A percentile compares a stretch with the other conserved stretches of the same genome.
phyloP scores from a whole-genome alignment of 1,139 yeast species.

The Blastobotrys capitulatus region DNA sequence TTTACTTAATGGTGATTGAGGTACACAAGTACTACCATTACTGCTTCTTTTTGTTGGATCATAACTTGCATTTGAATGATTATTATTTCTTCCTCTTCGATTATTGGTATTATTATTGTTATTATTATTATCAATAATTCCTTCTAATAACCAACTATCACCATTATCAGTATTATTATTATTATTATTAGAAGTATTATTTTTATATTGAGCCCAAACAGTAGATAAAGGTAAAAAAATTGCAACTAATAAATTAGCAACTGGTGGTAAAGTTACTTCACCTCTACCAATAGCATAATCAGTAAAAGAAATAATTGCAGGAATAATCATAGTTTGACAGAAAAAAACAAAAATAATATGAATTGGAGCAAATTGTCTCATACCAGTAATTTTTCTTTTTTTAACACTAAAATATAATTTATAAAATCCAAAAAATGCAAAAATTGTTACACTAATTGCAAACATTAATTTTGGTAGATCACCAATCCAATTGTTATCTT shows the following conservation, averaged over 20 bases:
- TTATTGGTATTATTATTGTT: background rate
- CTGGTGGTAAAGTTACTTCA: constrained; percentile 22
- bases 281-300: constrained; percentile 35
- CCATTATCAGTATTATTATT: background rate
- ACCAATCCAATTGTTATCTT: constrained; percentile 22
- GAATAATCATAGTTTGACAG: constrained; percentile 75
- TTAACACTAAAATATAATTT: constrained; percentile 66
- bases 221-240: constrained; percentile 76
- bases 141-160: background rate
- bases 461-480: constrained; percentile 48
- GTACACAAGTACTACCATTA: background rate
- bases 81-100: background rate
- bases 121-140: background rate
- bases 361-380: constrained; percentile 73
- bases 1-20: background rate
- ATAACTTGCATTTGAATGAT: background rate
- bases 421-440: constrained; percentile 51
- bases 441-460: constrained; percentile 59
- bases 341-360: constrained; percentile 78
- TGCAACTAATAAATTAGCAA: constrained; percentile 46
- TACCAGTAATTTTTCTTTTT: constrained; percentile 68
- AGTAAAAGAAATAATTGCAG: constrained; percentile 60
- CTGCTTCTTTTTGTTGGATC: background rate
- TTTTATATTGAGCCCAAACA: constrained; percentile 60
- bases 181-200: background rate